Percentiles rank a stretch among this genome's conserved stretches.
Evolutionary conservation across 2,329 filamentous ascomycete genomes (phyloP).

Genomic region (Arthrinium phaeospermum): DNA sequence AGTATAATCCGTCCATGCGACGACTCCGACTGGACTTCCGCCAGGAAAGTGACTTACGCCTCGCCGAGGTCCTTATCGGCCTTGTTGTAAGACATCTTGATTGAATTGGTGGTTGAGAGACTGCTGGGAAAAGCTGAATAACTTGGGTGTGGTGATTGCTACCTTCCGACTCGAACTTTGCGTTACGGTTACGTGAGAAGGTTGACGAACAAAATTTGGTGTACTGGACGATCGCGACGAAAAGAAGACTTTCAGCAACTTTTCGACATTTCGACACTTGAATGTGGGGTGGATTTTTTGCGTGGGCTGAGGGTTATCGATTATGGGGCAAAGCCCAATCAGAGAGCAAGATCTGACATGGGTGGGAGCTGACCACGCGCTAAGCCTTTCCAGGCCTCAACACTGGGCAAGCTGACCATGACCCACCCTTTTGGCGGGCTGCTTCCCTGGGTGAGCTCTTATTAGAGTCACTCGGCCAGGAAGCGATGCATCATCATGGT

Average conservation of each 20-base stretch:
- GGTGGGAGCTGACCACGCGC: neutral
- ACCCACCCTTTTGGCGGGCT: neutral
- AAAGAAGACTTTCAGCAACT: slow-evolving; percentile 8
- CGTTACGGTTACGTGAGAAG: slow-evolving; percentile 84
- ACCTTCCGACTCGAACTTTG: slow-evolving; percentile 82
- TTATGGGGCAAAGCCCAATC: slow-evolving; percentile 4
- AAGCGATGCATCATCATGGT: slow-evolving; percentile 12
- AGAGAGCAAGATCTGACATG: slow-evolving; percentile 3
- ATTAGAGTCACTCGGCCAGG: slow-evolving; percentile 15
- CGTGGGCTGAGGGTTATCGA: slow-evolving; percentile 18
- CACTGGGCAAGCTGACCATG: slow-evolving; percentile 1
- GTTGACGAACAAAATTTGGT: slow-evolving; percentile 35
- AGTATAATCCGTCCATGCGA: neutral
- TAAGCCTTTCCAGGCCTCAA: slow-evolving; percentile 3
- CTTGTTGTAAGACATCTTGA: slow-evolving; percentile 93
- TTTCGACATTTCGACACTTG: slow-evolving; percentile 13
- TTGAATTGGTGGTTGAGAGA: slow-evolving; percentile 18
- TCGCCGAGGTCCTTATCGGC: slow-evolving; percentile 92
- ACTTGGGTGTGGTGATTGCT: slow-evolving; percentile 30
- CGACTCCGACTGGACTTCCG: neutral
- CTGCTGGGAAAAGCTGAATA: slow-evolving; percentile 6
- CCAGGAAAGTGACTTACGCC: slow-evolving; percentile 44
- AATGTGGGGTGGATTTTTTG: slow-evolving; percentile 21
- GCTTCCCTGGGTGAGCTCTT: neutral
- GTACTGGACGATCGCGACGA: slow-evolving; percentile 16